Base-by-base conservation (phyloP, 1,139 yeast genomes). In the Yamadazyma diospyri region DNA sequence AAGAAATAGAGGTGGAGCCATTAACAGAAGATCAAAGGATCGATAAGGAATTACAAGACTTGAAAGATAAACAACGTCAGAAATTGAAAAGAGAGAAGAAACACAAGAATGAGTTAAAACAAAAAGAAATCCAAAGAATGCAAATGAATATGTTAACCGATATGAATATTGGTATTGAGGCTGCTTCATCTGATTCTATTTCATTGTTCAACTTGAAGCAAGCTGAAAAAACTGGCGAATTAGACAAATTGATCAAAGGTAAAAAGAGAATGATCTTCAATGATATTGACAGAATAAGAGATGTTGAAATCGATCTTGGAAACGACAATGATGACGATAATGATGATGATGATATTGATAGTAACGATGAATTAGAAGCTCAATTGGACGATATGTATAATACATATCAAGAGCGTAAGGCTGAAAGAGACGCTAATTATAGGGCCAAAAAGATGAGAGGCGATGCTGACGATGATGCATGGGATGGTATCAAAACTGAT, bases 111-210 rank as follows among this genome's bases (percentile, higher is more conserved):
- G 97, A 89, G 59, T 49, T 61, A 43, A 88, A 87, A 53, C 96
- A 87, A 55, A 86, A 85, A 57, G 97, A 89, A 55, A 78, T 92
- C 36, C 73, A 76, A 35, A 77, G 97, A 61, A 81, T 88, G 83
- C 97, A 92, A 61, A 83, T 92, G 94, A 87, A 86, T 55, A 89
- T 92, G 97, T 69, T 85, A 40, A 85, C 96, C 3, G 96, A 94
- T 51, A 78, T 76, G 69, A 95, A 87, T 51, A 80, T 92, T 45
- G 97, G 97, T 71, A 69, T 87, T 30, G 98, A 92, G 56, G 96
- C 95, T 13, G 92, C 87, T n/a, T 76, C 75, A 35, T 63, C 75
- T 36, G 95, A 94, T 33, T 72, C 83, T 29, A 94, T 86, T 38
- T 75, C 94, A 1, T 64, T 89, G 40, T 92, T 92, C 64, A 86